A percentile compares a stretch with the other conserved stretches of the same genome.
Conservation (phyloP, 2,329 filamentous ascomycete species). For the Drechslerella stenobrocha region DNA sequence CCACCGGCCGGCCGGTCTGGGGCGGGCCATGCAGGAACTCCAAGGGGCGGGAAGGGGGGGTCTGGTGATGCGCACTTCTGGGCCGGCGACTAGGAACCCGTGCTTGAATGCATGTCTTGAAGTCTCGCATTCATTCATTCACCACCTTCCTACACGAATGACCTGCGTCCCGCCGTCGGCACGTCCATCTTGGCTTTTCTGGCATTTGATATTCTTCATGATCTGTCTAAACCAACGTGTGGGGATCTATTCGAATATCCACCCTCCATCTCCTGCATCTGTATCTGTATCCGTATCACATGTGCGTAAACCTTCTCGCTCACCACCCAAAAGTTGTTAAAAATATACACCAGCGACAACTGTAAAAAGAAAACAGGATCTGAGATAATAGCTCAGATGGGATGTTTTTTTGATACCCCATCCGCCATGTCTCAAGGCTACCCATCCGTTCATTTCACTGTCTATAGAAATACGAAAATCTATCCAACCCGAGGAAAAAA, state of each 20-base stretch:
- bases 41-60: not conserved
- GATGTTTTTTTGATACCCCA: not conserved
- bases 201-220: not conserved
- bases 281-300: constrained; percentile 2
- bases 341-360: no score
- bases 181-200: not conserved
- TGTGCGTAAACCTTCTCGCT: not conserved
- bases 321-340: not conserved
- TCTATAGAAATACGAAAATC: not conserved
- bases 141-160: not conserved
- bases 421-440: not conserved
- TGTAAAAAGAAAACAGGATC: not conserved
- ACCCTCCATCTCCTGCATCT: not conserved
- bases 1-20: not conserved
- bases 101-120: no score
- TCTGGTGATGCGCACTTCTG: not conserved
- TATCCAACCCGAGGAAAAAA: constrained; percentile 9
- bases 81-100: constrained; percentile 4
- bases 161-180: not conserved
- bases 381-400: not conserved
- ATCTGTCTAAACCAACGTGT: not conserved
- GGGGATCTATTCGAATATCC: not conserved
- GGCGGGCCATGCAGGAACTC: not conserved
- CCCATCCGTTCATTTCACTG: not conserved
- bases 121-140: not conserved